A percentile compares a stretch with the other conserved stretches of the same genome.
Evolutionary conservation across 345 rosid genomes (phyloP).

Genomic region (Gossypium herbaceum): DNA sequence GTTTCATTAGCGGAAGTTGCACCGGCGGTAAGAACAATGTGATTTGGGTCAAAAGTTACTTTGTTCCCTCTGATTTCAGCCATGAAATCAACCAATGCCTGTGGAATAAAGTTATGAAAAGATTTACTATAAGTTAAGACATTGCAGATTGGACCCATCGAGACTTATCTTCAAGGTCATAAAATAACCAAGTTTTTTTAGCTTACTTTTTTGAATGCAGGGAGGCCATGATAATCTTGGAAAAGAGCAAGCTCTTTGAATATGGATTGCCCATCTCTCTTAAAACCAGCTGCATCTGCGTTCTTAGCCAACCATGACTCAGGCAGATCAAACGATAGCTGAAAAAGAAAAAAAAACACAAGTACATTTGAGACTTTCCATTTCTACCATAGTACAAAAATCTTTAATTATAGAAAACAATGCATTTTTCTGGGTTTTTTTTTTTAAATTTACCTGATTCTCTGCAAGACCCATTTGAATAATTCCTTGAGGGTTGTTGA

Average conservation of each 20-base stretch:
- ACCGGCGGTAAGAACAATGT: conserved; percentile 69
- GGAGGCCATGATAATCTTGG: conserved; percentile 78
- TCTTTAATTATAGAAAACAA: neutral
- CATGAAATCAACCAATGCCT: conserved; percentile 82
- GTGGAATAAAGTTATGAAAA: neutral
- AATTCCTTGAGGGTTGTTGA: conserved; percentile 61
- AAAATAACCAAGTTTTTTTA: neutral
- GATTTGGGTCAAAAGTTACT: conserved; percentile 55
- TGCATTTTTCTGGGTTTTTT: neutral
- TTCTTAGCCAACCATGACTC: conserved; percentile 67
- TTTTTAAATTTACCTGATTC: conserved; percentile 40
- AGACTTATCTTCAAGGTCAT: neutral
- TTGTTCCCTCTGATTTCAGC: conserved; percentile 72
- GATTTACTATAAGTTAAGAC: too few relatives aligned
- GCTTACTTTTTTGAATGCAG: conserved; percentile 63
- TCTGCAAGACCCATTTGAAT: conserved; percentile 90
- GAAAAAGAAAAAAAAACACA: conserved; percentile 10
- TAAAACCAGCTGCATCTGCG: conserved; percentile 59
- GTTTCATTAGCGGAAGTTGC: conserved; percentile 82
- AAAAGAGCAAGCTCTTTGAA: conserved; percentile 80
- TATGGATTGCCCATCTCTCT: conserved; percentile 55
- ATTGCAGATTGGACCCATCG: neutral
- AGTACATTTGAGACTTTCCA: neutral
- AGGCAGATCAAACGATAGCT: conserved; percentile 65
- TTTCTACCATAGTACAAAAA: neutral